These are phyloP conservation scores for Trametes meyenii DNA, from an alignment of 768 basidiomycete genomes.

Conservation along the genomic window DNA sequence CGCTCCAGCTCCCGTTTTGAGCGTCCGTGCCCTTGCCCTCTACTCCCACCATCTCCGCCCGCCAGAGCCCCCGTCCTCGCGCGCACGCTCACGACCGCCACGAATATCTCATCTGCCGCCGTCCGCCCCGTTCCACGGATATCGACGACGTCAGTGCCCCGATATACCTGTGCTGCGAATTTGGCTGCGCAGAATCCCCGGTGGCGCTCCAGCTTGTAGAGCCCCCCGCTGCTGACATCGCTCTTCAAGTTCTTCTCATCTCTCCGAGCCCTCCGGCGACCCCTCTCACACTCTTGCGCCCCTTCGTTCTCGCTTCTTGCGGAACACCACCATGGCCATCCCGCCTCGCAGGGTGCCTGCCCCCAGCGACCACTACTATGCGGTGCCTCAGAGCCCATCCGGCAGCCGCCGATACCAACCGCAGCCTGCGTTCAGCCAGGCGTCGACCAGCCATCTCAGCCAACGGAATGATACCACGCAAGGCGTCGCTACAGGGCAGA, in stretches of 20 bases:
- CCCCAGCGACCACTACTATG: slow-evolving; percentile 59
- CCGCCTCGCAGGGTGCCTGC: slow-evolving; percentile 46
- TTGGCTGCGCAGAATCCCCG: slow-evolving; percentile 12
- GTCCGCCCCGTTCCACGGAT: not conserved
- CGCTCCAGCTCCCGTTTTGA: slow-evolving; percentile 1
- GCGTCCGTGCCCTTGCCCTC: slow-evolving; percentile 7
- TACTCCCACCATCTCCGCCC: not conserved
- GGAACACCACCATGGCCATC: slow-evolving; percentile 33
- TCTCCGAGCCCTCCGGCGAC: not conserved
- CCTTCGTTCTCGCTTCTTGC: not conserved
- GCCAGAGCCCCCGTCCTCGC: no score
- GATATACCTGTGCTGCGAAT: slow-evolving; percentile 3
- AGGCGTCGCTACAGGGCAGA: slow-evolving; percentile 78
- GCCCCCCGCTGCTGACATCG: slow-evolving; percentile 10
- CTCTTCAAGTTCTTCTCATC: not conserved
- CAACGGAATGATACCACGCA: slow-evolving; percentile 60
- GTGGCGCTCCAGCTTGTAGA: slow-evolving; percentile 8
- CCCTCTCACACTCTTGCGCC: not conserved
- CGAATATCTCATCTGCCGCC: slow-evolving; percentile 10
- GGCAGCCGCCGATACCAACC: slow-evolving; percentile 38
- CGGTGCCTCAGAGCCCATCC: slow-evolving; percentile 63
- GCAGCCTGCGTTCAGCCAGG: slow-evolving; percentile 24
- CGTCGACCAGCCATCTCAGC: slow-evolving; percentile 29
- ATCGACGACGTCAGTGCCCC: slow-evolving; percentile 12
- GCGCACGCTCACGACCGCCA: slow-evolving; percentile 7